Conservation (phyloP, 2,329 filamentous ascomycete species). For the Beauveria brongniartii region DNA sequence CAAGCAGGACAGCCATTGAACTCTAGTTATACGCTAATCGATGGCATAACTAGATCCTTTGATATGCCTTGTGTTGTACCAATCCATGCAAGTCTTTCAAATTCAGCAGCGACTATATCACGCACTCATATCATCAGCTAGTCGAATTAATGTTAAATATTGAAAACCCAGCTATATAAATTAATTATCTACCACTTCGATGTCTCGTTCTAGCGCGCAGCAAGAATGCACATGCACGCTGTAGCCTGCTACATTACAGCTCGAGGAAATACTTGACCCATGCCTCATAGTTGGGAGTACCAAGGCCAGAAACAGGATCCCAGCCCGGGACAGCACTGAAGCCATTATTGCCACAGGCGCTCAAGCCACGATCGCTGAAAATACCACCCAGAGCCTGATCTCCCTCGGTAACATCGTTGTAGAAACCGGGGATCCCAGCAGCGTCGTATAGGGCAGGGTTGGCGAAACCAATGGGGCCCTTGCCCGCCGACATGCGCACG, state of each 20-base stretch:
- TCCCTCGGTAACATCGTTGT: slow-evolving; percentile 19
- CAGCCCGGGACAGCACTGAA: slow-evolving; percentile 19
- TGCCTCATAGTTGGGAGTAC: slow-evolving; percentile 11
- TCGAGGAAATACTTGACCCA: slow-evolving; percentile 3
- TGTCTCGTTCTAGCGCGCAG: too few species aligned
- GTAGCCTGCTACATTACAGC: neutral
- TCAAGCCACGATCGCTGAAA: slow-evolving; percentile 9
- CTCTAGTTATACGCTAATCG: too few species aligned
- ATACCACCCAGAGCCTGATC: slow-evolving; percentile 15
- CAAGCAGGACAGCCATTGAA: too few species aligned
- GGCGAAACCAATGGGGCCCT: slow-evolving; percentile 29
- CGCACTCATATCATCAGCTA: too few species aligned
- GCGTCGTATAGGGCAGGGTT: slow-evolving; percentile 11
- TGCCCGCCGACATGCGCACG: slow-evolving; percentile 20
- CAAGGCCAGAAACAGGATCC: slow-evolving; percentile 22
- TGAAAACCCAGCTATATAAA: too few species aligned
- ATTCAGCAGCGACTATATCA: too few species aligned
- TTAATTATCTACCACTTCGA: too few species aligned
- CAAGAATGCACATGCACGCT: too few species aligned
- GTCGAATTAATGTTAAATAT: too few species aligned
- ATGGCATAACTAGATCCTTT: too few species aligned
- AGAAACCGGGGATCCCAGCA: slow-evolving; percentile 2
- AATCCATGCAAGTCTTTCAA: too few species aligned
- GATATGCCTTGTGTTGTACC: too few species aligned
- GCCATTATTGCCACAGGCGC: slow-evolving; percentile 16